Evolutionary conservation across 306 rosid species (phyloP).

Genomic region (Casuarina glauca): DNA sequence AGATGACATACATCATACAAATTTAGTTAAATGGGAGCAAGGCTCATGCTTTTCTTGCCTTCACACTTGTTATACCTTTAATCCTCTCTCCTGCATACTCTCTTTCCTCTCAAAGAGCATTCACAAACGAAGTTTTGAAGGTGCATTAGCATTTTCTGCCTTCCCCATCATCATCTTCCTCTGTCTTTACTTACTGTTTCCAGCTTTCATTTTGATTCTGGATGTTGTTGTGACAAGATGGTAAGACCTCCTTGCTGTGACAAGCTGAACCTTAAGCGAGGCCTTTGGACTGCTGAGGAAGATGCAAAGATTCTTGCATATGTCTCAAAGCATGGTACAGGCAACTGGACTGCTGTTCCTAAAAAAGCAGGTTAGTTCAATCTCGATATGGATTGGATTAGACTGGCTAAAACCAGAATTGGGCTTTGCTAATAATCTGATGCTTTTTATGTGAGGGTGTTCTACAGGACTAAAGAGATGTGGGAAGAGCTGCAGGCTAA

Average conservation of each 20-base stretch:
- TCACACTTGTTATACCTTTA: conserved; percentile 55
- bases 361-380: conserved; percentile 52
- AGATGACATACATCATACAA: conserved; percentile 51
- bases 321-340: conserved; percentile 56
- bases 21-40: conserved; percentile 55
- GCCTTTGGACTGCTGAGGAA: conserved; percentile 57
- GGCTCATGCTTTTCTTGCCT: conserved; percentile 74
- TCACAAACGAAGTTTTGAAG: conserved; percentile 29
- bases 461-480: conserved; percentile 66
- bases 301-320: conserved; percentile 59
- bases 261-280: conserved; percentile 53
- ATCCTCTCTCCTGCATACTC: conserved; percentile 41
- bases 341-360: conserved; percentile 63
- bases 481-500: conserved; percentile 75
- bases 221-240: conserved; percentile 45
- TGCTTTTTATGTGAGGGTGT: conserved; percentile 13
- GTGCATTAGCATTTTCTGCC: conserved; percentile 13
- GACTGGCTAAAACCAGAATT: background rate
- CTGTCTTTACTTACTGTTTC: conserved; percentile 13
- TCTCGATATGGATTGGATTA: background rate
- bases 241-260: conserved; percentile 59
- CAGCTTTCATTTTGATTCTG: conserved; percentile 7
- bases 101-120: conserved; percentile 43
- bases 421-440: background rate
- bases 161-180: background rate